Evolutionary conservation across 495 filamentous ascomycete species (phyloP).

Genomic region (Sphaerosporella brunnea): DNA sequence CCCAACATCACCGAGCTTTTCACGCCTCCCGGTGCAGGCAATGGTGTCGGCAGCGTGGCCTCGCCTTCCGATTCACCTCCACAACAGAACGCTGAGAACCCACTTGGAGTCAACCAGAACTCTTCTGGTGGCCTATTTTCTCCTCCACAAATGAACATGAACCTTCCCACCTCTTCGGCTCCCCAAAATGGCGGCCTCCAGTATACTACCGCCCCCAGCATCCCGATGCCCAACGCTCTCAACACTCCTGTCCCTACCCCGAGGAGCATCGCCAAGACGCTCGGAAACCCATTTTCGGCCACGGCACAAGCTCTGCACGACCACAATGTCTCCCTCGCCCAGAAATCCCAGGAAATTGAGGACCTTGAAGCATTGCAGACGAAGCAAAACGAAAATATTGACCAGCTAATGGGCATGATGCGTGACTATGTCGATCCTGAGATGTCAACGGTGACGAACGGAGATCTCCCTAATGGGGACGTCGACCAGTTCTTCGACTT

Average conservation of each 20-base stretch:
- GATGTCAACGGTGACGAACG: no score
- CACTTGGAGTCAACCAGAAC: background rate
- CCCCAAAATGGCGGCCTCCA: background rate
- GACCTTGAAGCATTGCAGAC: slow-evolving; percentile 21
- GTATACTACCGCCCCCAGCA: slow-evolving; percentile 6
- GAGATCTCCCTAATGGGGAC: background rate
- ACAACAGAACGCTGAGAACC: background rate
- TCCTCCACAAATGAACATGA: no score
- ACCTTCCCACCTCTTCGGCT: background rate
- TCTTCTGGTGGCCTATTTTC: background rate
- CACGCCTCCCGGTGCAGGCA: slow-evolving; percentile 3
- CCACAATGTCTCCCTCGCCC: slow-evolving; percentile 19
- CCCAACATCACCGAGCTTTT: slow-evolving; percentile 1
- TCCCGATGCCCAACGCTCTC: background rate
- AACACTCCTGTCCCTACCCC: slow-evolving; percentile 3
- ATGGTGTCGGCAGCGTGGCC: slow-evolving; percentile 4
- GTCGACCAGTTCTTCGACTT: slow-evolving; percentile 22
- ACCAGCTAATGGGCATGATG: slow-evolving; percentile 25
- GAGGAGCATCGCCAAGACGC: background rate
- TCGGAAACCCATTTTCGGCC: slow-evolving; percentile 10
- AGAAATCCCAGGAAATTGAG: slow-evolving; percentile 21
- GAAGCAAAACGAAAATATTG: slow-evolving; percentile 20
- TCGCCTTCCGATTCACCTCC: slow-evolving; percentile 1
- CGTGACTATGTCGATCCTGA: background rate
- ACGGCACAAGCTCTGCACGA: slow-evolving; percentile 17